Evolutionary conservation across 768 basidiomycete species (phyloP), one percentile per base, ranked within the genome.

Genomic region (Suillus ampliporus): DNA sequence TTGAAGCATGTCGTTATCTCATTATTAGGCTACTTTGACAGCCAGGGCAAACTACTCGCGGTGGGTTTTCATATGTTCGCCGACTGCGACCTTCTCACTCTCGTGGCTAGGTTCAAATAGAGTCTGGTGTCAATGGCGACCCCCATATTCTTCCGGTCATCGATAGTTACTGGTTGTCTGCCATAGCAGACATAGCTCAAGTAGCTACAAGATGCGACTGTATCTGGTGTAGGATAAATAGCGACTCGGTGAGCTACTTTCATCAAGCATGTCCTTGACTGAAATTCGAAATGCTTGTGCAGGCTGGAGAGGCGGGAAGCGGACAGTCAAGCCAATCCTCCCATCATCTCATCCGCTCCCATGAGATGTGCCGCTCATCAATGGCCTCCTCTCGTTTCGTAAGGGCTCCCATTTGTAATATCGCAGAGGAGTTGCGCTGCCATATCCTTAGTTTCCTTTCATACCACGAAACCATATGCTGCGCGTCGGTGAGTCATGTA

Each of bases 341-440:
- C 28, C 17, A 19, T 5, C 6, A 48, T 9, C 19, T 4, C 26
- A 50, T 62, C 8, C 64, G 15, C 9, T 31, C 21, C 23, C 6
- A 47, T 54, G 47, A 35, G 23, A 17, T 15, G 23, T 28, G 5
- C 5, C 15, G 7, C 43, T 51, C 46, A 13, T 37, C 23, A 10
- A 21, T 71, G 53, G 71, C 74, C 48, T 60, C 73, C 4, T 15
- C 38, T 38, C 38, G 4, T 38, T 14, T 38, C 1, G 13, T 2
- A 11, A 11, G 13, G 38, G 38, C 14, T 38, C 13, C 0, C 13
- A 38, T 38, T 0, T 38, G 13, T 38, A 13, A 13, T 38, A 14
- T 38, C 37, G 37, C 38, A 38, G 38, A 38, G 38, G 38, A 38
- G 6, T 38, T 38, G 38, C 38, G 38, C 38, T 13, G 13, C 38